Conservation (phyloP, 2,329 filamentous ascomycete species). For the Colletotrichum theobromicola region DNA sequence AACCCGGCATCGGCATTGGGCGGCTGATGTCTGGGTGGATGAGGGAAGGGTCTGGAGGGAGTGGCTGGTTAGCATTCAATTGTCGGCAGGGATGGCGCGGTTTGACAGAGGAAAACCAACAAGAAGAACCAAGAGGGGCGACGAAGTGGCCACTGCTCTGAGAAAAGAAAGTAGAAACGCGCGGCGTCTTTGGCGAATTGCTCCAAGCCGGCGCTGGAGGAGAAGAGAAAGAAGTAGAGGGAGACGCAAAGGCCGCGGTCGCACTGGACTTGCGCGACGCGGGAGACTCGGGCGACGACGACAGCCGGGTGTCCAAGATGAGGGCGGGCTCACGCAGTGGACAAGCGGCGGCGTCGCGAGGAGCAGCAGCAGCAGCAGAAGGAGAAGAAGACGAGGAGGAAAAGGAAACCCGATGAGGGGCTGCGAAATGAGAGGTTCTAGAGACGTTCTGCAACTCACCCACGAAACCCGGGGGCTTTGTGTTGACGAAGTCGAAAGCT, state of each 20-base stretch:
- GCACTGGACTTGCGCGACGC: slow-evolving; percentile 30
- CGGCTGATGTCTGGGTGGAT: slow-evolving; percentile 61
- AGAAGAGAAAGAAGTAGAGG: slow-evolving; percentile 37
- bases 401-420: slow-evolving; percentile 27
- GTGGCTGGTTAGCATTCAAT: slow-evolving; percentile 40
- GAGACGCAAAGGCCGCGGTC: slow-evolving; percentile 34
- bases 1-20: slow-evolving; percentile 53
- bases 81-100: slow-evolving; percentile 19
- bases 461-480: slow-evolving; percentile 56
- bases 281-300: slow-evolving; percentile 31
- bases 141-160: slow-evolving; percentile 59
- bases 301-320: slow-evolving; percentile 29
- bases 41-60: slow-evolving; percentile 56
- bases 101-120: slow-evolving; percentile 52
- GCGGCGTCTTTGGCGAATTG: slow-evolving; percentile 30
- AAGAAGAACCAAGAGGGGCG: slow-evolving; percentile 55
- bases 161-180: slow-evolving; percentile 54
- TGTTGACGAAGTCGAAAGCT: slow-evolving; percentile 51
- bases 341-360: slow-evolving; percentile 23
- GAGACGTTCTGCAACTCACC: slow-evolving; percentile 56
- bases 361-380: slow-evolving; percentile 13
- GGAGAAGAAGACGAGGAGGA: slow-evolving; percentile 28
- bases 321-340: slow-evolving; percentile 27
- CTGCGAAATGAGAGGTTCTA: slow-evolving; percentile 26
- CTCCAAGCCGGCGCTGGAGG: slow-evolving; percentile 33